These are phyloP conservation scores for Macrophomina pseudophaseolina DNA, from an alignment of 2,329 filamentous ascomycete species.

Conservation along the genomic window DNA sequence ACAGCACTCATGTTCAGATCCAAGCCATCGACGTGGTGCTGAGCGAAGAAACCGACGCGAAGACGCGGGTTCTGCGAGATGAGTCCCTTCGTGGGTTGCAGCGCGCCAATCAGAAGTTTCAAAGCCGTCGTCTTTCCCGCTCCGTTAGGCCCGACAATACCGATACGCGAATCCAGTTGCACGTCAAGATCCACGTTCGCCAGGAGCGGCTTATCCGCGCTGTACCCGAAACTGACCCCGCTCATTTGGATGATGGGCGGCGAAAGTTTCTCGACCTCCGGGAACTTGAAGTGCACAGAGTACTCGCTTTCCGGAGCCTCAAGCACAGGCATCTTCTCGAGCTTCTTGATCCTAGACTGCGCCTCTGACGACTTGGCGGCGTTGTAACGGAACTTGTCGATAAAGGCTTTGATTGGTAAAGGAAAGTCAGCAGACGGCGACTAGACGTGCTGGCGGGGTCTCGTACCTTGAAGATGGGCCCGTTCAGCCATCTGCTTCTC, in stretches of 20 bases:
- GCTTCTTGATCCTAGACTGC: conserved; percentile 97
- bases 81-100: conserved; percentile 75
- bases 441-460: background rate
- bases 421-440: background rate
- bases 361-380: conserved; percentile 98
- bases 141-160: conserved; percentile 98
- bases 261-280: conserved; percentile 95
- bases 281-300: conserved; percentile 95
- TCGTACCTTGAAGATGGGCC: conserved; percentile 78
- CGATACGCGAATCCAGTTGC: conserved; percentile 95
- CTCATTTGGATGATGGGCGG: conserved; percentile 98
- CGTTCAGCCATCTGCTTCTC: conserved; percentile 97
- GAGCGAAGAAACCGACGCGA: conserved; percentile 94
- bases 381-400: conserved; percentile 99
- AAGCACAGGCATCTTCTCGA: conserved; percentile 94
- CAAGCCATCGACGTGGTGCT: conserved; percentile 96
- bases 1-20: conserved; percentile 89
- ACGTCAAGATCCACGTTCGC: conserved; percentile 92
- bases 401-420: conserved; percentile 66
- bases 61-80: conserved; percentile 89
- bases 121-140: conserved; percentile 98
- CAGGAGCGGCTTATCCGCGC: conserved; percentile 76
- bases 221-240: conserved; percentile 89
- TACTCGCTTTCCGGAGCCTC: conserved; percentile 92
- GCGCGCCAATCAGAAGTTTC: conserved; percentile 90